Conservation (phyloP, 768 basidiomycete species). For the Mycena rebaudengoi region DNA sequence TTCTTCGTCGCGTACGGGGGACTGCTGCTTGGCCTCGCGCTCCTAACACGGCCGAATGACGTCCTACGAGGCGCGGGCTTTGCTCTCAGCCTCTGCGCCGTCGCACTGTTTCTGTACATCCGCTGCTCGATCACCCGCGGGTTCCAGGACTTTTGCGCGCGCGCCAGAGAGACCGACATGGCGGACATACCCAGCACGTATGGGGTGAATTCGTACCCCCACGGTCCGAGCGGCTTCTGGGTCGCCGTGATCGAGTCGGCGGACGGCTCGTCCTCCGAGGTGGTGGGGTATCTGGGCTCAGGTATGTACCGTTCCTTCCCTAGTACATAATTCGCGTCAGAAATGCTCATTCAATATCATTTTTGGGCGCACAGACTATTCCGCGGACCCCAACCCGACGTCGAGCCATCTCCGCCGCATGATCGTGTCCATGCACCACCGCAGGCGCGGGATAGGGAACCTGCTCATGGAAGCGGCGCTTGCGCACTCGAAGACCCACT, state of each 20-base stretch:
- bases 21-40: neutral
- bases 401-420: constrained; percentile 29
- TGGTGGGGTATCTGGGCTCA: constrained; percentile 31
- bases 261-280: constrained; percentile 12
- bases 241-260: constrained; percentile 29
- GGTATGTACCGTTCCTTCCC: constrained; percentile 16
- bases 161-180: constrained; percentile 12
- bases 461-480: constrained; percentile 22
- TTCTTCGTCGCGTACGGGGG: neutral
- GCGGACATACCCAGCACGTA: constrained; percentile 18
- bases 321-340: too few species aligned
- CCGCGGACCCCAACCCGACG: neutral
- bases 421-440: constrained; percentile 26
- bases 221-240: constrained; percentile 32
- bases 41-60: neutral
- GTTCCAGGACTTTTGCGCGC: constrained; percentile 6
- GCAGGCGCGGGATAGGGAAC: constrained; percentile 24
- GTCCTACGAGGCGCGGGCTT: neutral
- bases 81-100: neutral
- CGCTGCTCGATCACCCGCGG: neutral
- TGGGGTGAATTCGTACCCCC: constrained; percentile 5
- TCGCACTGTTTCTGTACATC: neutral
- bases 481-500: constrained; percentile 15
- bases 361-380: constrained; percentile 11
- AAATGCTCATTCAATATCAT: neutral